Conservation (phyloP, 306 rosid species). For the Quercus mongolica region DNA sequence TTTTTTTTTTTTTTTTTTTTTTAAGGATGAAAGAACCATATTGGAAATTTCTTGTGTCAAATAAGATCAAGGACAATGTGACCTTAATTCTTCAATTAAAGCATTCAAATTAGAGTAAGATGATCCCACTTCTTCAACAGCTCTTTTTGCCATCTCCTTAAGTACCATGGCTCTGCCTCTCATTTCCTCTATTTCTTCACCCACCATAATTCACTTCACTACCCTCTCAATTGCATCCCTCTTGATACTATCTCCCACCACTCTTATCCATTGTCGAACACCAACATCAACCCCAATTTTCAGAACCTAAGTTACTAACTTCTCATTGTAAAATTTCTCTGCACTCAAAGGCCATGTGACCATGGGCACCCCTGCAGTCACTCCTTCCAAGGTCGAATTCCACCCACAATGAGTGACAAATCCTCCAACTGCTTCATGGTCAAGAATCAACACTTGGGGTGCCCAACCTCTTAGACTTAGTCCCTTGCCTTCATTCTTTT, state of each 20-base stretch:
- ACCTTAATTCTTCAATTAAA: conserved; percentile 21
- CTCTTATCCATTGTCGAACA: conserved; percentile 13
- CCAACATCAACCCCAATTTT: conserved; percentile 32
- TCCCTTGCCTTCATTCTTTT: background rate
- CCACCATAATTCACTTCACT: conserved; percentile 18
- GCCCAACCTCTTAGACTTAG: too few relatives aligned
- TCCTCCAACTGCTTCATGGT: conserved; percentile 29
- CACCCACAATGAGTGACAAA: conserved; percentile 42
- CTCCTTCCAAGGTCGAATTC: conserved; percentile 27
- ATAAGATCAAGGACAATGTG: too few relatives aligned
- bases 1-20: too few relatives aligned
- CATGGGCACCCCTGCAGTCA: conserved; percentile 22
- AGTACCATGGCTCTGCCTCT: conserved; percentile 28
- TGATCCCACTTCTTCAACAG: conserved; percentile 26
- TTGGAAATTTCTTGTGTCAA: too few relatives aligned
- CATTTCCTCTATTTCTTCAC: conserved; percentile 19
- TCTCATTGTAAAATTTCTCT: conserved; percentile 38
- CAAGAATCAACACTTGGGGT: conserved; percentile 13
- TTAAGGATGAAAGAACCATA: too few relatives aligned
- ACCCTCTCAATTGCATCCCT: conserved; percentile 26
- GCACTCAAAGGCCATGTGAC: conserved; percentile 28
- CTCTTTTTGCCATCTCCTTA: conserved; percentile 17
- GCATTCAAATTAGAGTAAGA: conserved; percentile 6
- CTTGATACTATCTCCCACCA: conserved; percentile 7
- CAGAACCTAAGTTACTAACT: conserved; percentile 19